Percentiles rank a stretch among this genome's conserved stretches.
Conservation (phyloP, 2,329 filamentous ascomycete genomes). For the Cladosporium sp. region DNA sequence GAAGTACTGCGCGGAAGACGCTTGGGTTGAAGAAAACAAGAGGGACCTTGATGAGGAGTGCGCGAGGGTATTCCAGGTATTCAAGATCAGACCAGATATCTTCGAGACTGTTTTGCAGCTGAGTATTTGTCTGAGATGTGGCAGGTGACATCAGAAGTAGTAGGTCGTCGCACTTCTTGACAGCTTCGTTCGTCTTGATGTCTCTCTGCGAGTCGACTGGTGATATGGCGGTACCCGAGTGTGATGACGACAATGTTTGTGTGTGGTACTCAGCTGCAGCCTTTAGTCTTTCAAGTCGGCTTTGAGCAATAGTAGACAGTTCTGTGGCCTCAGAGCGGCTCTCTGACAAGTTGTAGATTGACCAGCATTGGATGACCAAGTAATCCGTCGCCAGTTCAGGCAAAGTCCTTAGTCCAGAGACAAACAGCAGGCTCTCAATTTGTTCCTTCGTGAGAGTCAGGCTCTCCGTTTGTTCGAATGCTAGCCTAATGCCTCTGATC, state of each 20-base stretch:
- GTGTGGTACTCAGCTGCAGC: background rate
- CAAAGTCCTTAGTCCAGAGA: constrained; percentile 36
- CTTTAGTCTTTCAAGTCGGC: background rate
- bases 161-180: constrained; percentile 21
- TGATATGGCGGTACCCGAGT: background rate
- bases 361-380: constrained; percentile 27
- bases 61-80: constrained; percentile 43
- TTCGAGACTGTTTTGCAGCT: constrained; percentile 19
- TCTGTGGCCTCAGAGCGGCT: background rate
- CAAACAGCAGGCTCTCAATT: constrained; percentile 31
- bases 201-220: constrained; percentile 24
- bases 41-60: constrained; percentile 35
- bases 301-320: background rate
- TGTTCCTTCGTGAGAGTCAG: constrained; percentile 23
- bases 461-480: constrained; percentile 21
- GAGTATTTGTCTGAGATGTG: background rate
- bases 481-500: constrained; percentile 38
- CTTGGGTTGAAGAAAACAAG: constrained; percentile 34
- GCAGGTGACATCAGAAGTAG: background rate
- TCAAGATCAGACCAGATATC: constrained; percentile 47
- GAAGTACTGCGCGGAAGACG: constrained; percentile 15
- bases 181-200: constrained; percentile 19
- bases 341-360: constrained; percentile 18
- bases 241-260: background rate
- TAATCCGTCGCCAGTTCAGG: constrained; percentile 43